Evolutionary conservation across 768 basidiomycete genomes (phyloP), one percentile per base, ranked within the genome.

Genomic region (Leccinum sublutescens): DNA sequence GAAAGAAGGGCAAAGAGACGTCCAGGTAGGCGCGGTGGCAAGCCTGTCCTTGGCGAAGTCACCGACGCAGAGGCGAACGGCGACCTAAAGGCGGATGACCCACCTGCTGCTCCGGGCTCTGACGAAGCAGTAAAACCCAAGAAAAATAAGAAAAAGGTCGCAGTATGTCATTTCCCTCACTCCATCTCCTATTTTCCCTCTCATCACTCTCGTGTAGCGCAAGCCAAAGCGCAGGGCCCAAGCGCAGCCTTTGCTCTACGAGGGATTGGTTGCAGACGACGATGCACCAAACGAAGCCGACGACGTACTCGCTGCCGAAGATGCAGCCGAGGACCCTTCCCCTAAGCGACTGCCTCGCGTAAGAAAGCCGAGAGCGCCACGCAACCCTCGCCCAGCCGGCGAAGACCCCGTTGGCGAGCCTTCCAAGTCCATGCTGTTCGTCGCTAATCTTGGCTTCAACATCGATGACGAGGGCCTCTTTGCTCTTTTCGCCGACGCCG

Each of bases 381-480:
- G 86, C 56, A 70, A 81, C 56, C 75, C 80, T 54, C 91, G 91
- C 68, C 82, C 89, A 29, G 83, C 80, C 31, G 93, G 91, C 55
- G 88, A 93, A 74, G 89, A 91, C 60, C 93, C 94, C 29, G 80
- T 78, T 55, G 94, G 94, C 68, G 93, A 93, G 73, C 92, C 88
- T 31, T 94, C 92, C 72, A 89, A 89, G 80, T 89, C 82, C 58
- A 86, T 92, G 78, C 81, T 98, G 65, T 98, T 98, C 68, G 95
- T 98, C 66, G 96, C 95, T 78, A 98, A 98, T 80, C 93, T 98
- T 61, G 93, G 94, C 49, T 98, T 98, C 85, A 87, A 78, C 73
- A 85, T 98, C 63, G 91, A 93, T 59, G 95, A 98, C 71, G 88
- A 80, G 31, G 87, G 82, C 55, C 87, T 99, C 64, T 71, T 82